phyloP scores from a whole-genome alignment of 139 green algal genomes.

The Closterium sp. region DNA sequence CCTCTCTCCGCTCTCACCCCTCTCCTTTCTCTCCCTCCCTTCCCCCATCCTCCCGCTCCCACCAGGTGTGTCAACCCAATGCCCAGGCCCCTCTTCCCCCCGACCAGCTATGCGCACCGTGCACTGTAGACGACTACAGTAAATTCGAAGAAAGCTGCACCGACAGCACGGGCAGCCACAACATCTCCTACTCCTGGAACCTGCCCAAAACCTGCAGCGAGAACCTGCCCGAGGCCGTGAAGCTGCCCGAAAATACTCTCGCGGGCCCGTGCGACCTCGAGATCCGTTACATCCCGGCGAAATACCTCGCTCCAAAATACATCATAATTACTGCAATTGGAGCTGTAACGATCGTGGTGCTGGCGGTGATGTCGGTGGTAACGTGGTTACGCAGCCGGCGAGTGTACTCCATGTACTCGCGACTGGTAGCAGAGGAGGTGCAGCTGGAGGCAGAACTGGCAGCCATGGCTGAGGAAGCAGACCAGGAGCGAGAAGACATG shows the following conservation, averaged over 20 bases:
- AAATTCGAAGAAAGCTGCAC: not conserved
- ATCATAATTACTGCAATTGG: not conserved
- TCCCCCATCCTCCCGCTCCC: not conserved
- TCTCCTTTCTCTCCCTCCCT: not conserved
- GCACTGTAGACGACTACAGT: constrained; percentile 2
- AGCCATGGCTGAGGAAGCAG: not conserved
- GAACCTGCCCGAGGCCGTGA: not conserved
- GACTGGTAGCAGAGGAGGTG: constrained; percentile 7
- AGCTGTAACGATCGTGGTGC: not conserved
- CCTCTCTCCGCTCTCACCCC: too few relatives aligned
- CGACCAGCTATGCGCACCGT: constrained; percentile 12
- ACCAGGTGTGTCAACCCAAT: constrained; percentile 15
- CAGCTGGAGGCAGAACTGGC: not conserved
- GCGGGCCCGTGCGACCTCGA: constrained; percentile 12
- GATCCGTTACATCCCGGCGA: constrained; percentile 5
- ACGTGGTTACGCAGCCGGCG: not conserved
- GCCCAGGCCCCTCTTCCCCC: not conserved
- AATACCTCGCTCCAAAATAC: not conserved
- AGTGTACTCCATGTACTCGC: constrained; percentile 17
- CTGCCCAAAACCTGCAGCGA: constrained; percentile 11
- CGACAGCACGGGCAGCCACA: constrained; percentile 14
- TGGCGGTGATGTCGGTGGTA: constrained; percentile 15
- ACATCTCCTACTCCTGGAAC: constrained; percentile 25
- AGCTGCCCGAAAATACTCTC: constrained; percentile 8
- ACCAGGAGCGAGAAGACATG: not conserved